A percentile compares a stretch with the other conserved stretches of the same genome.
Evolutionary conservation across 1,284 basidiomycete genomes (phyloP).

Genomic region (Sphaerobolus stellatus): DNA sequence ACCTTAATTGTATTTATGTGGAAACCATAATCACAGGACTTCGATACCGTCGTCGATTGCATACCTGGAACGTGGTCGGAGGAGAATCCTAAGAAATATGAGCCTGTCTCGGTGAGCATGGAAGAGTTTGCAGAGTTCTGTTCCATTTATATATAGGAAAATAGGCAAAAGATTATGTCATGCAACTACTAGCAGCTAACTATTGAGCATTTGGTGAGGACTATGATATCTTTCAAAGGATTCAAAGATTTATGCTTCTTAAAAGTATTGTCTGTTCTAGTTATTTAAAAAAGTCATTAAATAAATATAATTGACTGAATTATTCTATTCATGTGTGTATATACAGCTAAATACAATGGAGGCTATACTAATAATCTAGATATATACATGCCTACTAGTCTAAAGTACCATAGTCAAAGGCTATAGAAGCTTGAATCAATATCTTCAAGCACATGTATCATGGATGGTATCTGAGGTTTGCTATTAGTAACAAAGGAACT

Average conservation of each 20-base stretch:
- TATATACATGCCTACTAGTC: too few species aligned
- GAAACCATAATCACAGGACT: neutral
- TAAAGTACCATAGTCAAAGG: too few species aligned
- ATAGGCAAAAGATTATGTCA: neutral
- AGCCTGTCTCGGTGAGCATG: neutral
- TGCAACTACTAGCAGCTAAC: neutral
- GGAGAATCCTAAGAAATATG: slow-evolving; percentile 5
- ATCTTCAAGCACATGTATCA: too few species aligned
- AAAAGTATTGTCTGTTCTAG: neutral
- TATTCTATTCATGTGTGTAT: neutral
- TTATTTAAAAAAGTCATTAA: neutral
- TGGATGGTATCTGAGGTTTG: too few species aligned
- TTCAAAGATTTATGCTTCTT: too few species aligned
- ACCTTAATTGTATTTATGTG: neutral
- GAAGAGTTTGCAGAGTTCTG: neutral
- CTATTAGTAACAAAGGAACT: too few species aligned
- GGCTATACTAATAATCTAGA: too few species aligned
- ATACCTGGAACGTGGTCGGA: slow-evolving; percentile 2
- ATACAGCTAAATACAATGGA: neutral
- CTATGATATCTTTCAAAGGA: too few species aligned
- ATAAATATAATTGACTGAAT: neutral
- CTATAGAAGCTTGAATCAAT: too few species aligned
- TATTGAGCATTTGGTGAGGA: too few species aligned
- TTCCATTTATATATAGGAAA: neutral
- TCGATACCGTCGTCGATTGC: neutral